Conservation (phyloP, 257 asterid species). For the Solanum medicagineum region DNA sequence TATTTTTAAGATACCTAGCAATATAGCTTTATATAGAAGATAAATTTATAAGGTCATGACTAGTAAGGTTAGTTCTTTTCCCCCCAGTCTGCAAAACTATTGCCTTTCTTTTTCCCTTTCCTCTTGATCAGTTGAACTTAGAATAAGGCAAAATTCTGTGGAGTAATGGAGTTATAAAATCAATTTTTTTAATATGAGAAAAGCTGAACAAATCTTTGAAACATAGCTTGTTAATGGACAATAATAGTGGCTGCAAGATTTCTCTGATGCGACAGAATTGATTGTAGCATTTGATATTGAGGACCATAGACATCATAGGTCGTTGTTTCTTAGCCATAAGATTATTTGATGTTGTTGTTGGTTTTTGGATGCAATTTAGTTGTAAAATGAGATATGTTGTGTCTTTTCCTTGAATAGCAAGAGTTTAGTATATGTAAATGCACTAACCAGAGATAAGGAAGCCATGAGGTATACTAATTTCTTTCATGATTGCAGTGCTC, state of each 20-base stretch:
- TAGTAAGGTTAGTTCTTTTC: not conserved
- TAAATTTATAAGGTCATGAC: not conserved
- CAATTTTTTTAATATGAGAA: not conserved
- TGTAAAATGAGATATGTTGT: not conserved
- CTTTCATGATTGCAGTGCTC: not conserved
- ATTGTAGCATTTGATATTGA: not conserved
- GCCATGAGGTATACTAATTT: not conserved
- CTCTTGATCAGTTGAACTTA: not conserved
- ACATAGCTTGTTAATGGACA: not conserved
- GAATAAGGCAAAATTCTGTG: not conserved
- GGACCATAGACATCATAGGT: not conserved
- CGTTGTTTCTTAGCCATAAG: not conserved
- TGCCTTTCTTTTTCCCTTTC: not conserved
- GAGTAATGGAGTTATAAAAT: not conserved
- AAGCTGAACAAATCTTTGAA: not conserved
- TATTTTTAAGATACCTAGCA: not conserved
- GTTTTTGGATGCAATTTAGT: not conserved
- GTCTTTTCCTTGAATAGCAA: not conserved
- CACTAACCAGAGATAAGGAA: not conserved
- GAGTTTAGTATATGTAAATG: not conserved
- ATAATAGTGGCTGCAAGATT: not conserved
- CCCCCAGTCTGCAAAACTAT: not conserved
- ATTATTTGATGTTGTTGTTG: not conserved
- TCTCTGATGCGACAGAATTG: not conserved
- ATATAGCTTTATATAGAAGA: not conserved